Conservation (phyloP, 805 yeast genomes). For the Zygosaccharomyces rouxii region DNA sequence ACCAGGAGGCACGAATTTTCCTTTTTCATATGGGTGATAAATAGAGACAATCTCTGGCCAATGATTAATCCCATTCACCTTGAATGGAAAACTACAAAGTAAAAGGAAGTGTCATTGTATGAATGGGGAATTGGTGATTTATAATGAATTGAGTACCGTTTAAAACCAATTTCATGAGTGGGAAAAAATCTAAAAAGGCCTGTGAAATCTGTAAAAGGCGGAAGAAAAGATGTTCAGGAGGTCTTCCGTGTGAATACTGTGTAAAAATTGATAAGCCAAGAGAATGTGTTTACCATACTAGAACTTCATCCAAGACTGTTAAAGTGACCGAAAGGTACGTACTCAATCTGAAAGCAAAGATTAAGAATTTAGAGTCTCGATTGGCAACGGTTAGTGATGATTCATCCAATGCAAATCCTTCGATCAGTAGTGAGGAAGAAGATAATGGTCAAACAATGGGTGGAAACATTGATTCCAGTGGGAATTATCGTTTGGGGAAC, state of each 20-base stretch:
- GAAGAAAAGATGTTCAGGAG: slow-evolving; percentile 20
- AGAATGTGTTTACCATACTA: slow-evolving; percentile 14
- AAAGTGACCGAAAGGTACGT: slow-evolving; percentile 18
- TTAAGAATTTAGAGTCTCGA: slow-evolving; percentile 12
- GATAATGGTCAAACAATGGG: not conserved
- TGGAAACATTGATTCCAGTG: not conserved
- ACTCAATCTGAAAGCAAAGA: slow-evolving; percentile 13
- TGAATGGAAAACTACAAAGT: too few relatives aligned
- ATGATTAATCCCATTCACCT: too few relatives aligned
- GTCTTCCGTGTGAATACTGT: slow-evolving; percentile 20
- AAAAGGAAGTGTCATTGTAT: not conserved
- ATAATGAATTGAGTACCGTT: not conserved
- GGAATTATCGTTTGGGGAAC: slow-evolving; percentile 12
- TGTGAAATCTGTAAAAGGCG: slow-evolving; percentile 19
- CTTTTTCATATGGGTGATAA: too few relatives aligned
- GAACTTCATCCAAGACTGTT: slow-evolving; percentile 13
- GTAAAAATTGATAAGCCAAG: slow-evolving; percentile 13
- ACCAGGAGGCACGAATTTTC: too few relatives aligned
- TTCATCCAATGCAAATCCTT: slow-evolving; percentile 10
- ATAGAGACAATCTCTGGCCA: too few relatives aligned
- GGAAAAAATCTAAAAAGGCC: slow-evolving; percentile 14
- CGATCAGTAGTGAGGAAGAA: slow-evolving; percentile 8
- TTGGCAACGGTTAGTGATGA: slow-evolving; percentile 5
- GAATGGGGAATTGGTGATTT: not conserved
- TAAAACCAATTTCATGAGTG: slow-evolving; percentile 4